Percentiles rank a stretch among this genome's conserved stretches.
These are phyloP conservation scores for Aquilaria malaccensis DNA, from an alignment of 345 rosid genomes.

Conservation along the genomic window DNA sequence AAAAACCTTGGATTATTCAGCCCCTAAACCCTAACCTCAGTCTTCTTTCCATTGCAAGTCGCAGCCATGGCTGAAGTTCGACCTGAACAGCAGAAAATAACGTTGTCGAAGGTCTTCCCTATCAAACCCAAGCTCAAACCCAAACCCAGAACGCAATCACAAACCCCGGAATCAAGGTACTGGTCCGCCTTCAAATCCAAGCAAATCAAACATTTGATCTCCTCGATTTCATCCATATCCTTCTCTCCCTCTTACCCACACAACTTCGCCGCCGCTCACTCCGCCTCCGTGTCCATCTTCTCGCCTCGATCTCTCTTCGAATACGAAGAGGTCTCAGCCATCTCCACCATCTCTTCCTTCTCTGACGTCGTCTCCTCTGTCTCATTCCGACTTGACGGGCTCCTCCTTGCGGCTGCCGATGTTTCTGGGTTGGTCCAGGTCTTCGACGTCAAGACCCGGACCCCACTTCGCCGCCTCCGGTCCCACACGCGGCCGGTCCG, in stretches of 20 bases:
- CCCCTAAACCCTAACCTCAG: too few species aligned
- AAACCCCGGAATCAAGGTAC: constrained; percentile 72
- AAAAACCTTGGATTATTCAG: too few species aligned
- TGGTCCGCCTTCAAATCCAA: constrained; percentile 86
- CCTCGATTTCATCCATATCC: constrained; percentile 48
- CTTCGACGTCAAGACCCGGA: constrained; percentile 61
- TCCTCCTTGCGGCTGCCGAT: constrained; percentile 80
- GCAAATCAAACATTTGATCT: constrained; percentile 39
- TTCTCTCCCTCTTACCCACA: constrained; percentile 63
- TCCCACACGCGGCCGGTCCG: constrained; percentile 78
- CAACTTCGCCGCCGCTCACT: constrained; percentile 64
- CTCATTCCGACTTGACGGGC: constrained; percentile 79
- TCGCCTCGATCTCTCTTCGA: constrained; percentile 37
- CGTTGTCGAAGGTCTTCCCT: constrained; percentile 42
- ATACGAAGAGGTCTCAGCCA: constrained; percentile 8
- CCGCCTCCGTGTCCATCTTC: constrained; percentile 60
- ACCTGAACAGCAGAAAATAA: constrained; percentile 4
- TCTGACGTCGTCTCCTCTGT: constrained; percentile 72
- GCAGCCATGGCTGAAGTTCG: constrained; percentile 9
- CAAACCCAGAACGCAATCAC: constrained; percentile 40
- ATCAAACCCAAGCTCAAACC: constrained; percentile 69
- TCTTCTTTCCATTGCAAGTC: too few species aligned
- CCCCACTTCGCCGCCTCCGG: constrained; percentile 70
- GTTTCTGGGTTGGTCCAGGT: constrained; percentile 73
- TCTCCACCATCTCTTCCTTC: constrained; percentile 54